Base-by-base conservation (phyloP, 2,329 filamentous ascomycete genomes). In the Madurella mycetomatis region DNA sequence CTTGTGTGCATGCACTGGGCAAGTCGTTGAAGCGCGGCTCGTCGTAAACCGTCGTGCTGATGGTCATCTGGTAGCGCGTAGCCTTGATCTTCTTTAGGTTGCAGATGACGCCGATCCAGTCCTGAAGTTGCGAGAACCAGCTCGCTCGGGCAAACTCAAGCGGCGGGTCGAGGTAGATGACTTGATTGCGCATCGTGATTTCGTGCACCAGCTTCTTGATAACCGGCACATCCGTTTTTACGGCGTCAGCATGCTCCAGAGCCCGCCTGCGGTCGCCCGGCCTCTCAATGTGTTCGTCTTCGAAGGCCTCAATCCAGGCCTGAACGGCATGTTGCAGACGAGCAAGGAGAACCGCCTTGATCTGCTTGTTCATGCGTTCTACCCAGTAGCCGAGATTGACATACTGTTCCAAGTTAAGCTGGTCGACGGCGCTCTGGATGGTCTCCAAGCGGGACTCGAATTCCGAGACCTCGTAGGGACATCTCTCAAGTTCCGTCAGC, bases 171-270 rank as follows among this genome's bases (percentile, higher is more conserved):
- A 99, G 82, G 66, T 95, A 96, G 62, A 99, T 96, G 61, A 96
- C 88, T 70, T 99, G 94, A 65, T 97, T 97, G 32, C 90, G 88
- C 90, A 99, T 99, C 5, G 90, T 94, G 51, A 99, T 87, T 69
- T 99, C 94, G 63, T 96, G 90, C 15, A 94, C 80, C 19, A 95
- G 80, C 31, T 81, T 83, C 64, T 82, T 85, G 72, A 95, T 84
- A 3, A 78, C 78, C 0, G 90, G 89, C 2, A 74, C 72, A 53
- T 83, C 78, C 32, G 74, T 72, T 60, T 75, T 79, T 43, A 62
- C 56, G 13, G 60, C 58, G 31, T 80, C 78, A 4, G 70, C 69
- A 12, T 67, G 65, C 9, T 73, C 73, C 9, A 71, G 70, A 63
- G 80, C 83, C 48, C 80, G 75, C 46, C 77, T 75, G 57, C 73